Base-by-base conservation (phyloP, 495 filamentous ascomycete genomes). In the Neurospora intermedia region DNA sequence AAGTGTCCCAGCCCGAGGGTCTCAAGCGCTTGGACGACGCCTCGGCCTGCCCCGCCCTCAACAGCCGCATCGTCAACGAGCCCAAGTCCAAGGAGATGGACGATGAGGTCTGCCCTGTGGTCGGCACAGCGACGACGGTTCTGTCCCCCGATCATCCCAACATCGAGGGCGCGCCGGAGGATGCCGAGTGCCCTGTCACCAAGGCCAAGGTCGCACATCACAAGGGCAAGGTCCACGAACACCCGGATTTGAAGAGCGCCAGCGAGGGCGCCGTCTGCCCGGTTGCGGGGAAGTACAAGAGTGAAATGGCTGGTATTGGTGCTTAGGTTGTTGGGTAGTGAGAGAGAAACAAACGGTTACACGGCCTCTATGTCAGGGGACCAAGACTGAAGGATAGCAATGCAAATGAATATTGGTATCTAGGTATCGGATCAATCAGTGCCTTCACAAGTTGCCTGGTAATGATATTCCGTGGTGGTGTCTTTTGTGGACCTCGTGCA, bases 101-200 rank as follows among this genome's bases (percentile, higher is more conserved):
- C 74, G 84, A 84, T 76, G 76, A 80, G 23, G 80, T 85, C 18
- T 85, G 84, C 71, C 84, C 84, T 73, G 83, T 85, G 16, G 82
- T 83, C 39, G 84, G 83, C 5, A 83, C 84, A 46, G 84, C 82
- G 2, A 85, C 84, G 15, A 83, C 82, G 0, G 80, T 84, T 48
- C 80, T 85, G 11, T 83, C 84, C 20, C 82, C 82, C 13, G 76
- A 84, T 43, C 84, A 87, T 71, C 85, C 84, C 8, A 78, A 74
- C 27, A 83, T 83, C 8, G 78, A 80, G 2, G 82, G 78, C 70
- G 81, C 79, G 71, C 75, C 73, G 9, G 83, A 84, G 73, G 83
- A 84, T 13, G 81, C 75, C 35, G 82, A 82, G 69, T 87, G 87
- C 74, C 85, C 85, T 7, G 80, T 88, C 54, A 86, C 85, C 38